Base-by-base conservation (phyloP, 2,329 filamentous ascomycete genomes). In the Septoria linicola region DNA sequence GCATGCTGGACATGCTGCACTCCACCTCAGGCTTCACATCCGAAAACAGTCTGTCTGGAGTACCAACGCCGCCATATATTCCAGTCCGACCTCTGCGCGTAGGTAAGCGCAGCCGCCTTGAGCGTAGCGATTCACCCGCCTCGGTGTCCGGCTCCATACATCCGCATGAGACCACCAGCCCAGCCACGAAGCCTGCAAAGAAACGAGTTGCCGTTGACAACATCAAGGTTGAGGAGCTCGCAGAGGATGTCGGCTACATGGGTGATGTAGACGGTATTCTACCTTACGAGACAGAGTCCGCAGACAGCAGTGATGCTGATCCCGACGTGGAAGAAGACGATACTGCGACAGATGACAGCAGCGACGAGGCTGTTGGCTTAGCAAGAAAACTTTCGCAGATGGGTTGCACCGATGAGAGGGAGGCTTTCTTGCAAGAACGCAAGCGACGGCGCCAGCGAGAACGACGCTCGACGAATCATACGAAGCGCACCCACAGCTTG, bases 401-500 rank as follows among this genome's bases (percentile, higher is more conserved):
- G 25, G 54, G 51, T 8, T 63, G 60, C 46, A 51, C 51, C 10
- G 56, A 61, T 20, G 46, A 59, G 21, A 41, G 46, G 10, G 61
- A 63, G 19, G 59, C 58, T 8, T 66, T 65, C 42, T 57, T 60
- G 46, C 36, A 57, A 27, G 32, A 46, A 4, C 56, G 59, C 8
- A 51, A 54, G 19, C 42, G 32, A 32, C 71, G 70, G 54, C 73
- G 72, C 57, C 71, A 72, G 53, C 63, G 69, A 34, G 48, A 56
- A 7, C 72, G 70, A 67, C 73, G 72, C 40, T 63, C 66, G 17
- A 68, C 51, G 17, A 57, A 57, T 13, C 54, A 71, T 7, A 63
- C 68, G 36, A 77, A 77, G 59, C 69, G 75, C 37, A 72, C 65
- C 39, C 69, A 76, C 61, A 74, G 71, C 54, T 68, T 74, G 61